Evolutionary conservation across 2,329 filamentous ascomycete species (phyloP), one percentile per base, ranked within the genome.

Genomic region (Karstenula rhodostoma): DNA sequence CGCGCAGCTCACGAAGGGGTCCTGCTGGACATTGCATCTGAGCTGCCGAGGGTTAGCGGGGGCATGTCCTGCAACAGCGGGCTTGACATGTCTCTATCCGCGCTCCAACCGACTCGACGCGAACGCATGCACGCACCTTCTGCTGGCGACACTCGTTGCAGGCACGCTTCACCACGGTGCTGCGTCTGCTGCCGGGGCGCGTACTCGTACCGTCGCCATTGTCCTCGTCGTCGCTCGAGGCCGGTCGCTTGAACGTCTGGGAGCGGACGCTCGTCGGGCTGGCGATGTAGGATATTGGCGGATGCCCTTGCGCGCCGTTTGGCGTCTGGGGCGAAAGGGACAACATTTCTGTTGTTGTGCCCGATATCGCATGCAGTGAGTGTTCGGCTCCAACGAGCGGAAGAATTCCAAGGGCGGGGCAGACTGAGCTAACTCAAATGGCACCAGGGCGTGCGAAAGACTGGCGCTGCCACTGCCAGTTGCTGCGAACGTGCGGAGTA

Each of bases 131-230:
- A 66, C 72, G 82, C 85, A 92, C 91, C 84, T 94, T 94, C 79
- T 94, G 91, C 79, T 94, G 91, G 63, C 91, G 86, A 75, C 91
- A 94, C 78, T 94, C 91, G 73, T 94, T 94, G 79, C 91, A 94
- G 6, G 91, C 91, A 70, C 92, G 85, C 81, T 94, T 93, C 51
- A 78, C 76, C 43, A 75, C 74, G 3, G 72, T 72, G 61, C 73
- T 72, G 61, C 75, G 74, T 53, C 72, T 51, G 64, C 67, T 22
- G 60, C 40, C 57, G 64, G 42, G 66, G 37, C 73, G 68, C 40
- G 66, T 61, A 51, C 52, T 56, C 29, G 66, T 70, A 3, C 56
- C 65, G 56, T 77, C 70, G 62, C 70, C 72, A 59, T 76, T 58
- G 51, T 78, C 60, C 33, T 62, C 75, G 58, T 77, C 75, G 63